Evolutionary conservation across 2,329 filamentous ascomycete genomes (phyloP).

Genomic region (Diaporthe longicolla): DNA sequence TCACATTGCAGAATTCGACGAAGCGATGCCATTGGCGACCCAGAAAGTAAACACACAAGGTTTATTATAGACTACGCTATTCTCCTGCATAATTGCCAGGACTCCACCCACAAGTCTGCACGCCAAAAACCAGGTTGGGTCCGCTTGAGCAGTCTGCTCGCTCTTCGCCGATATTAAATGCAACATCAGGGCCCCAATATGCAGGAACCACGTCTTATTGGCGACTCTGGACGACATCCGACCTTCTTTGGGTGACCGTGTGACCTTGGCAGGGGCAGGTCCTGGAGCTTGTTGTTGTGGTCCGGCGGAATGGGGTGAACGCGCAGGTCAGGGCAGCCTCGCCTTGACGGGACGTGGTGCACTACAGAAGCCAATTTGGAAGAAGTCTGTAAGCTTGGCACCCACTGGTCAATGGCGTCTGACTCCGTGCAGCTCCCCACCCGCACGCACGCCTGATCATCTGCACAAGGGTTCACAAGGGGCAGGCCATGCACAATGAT

Average conservation of each 20-base stretch:
- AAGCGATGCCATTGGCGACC: background rate
- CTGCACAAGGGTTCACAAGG: constrained; percentile 22
- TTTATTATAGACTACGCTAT: constrained; percentile 20
- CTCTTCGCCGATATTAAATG: constrained; percentile 27
- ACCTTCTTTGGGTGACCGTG: constrained; percentile 18
- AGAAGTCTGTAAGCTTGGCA: constrained; percentile 27
- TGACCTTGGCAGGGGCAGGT: constrained; percentile 31
- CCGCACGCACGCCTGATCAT: constrained; percentile 18
- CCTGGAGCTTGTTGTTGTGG: constrained; percentile 24
- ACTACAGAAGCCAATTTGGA: constrained; percentile 7
- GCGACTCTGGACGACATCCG: constrained; percentile 28
- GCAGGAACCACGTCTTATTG: constrained; percentile 29
- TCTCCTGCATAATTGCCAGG: background rate
- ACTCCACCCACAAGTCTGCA: constrained; percentile 2
- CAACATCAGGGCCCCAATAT: constrained; percentile 10
- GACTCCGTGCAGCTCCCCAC: constrained; percentile 36
- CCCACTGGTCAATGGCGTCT: constrained; percentile 24
- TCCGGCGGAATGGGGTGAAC: constrained; percentile 23
- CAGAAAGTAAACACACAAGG: constrained; percentile 5
- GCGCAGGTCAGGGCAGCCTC: constrained; percentile 21
- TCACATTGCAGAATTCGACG: background rate
- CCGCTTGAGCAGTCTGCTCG: constrained; percentile 2
- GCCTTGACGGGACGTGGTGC: background rate
- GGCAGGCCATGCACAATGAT: constrained; percentile 26
- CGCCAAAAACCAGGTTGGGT: background rate